Conservation (phyloP, 2,329 filamentous ascomycete species). For the Fusarium concolor region DNA sequence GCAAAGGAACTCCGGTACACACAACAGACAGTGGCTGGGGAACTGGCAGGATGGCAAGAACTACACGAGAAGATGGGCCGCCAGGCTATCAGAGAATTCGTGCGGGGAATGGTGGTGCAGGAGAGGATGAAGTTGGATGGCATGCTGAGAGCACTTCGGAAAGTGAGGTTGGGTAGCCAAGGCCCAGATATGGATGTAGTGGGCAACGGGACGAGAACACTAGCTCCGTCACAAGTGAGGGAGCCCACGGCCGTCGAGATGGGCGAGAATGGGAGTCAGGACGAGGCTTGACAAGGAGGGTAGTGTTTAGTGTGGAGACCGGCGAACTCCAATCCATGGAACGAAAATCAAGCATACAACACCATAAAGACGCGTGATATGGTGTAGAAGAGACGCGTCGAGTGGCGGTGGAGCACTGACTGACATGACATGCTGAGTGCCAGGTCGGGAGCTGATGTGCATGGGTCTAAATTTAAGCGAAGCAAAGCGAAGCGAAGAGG, state of each 20-base stretch:
- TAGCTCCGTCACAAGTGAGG: conserved; percentile 24
- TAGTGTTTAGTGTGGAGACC: conserved; percentile 31
- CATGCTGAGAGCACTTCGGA: conserved; percentile 82
- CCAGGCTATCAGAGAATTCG: conserved; percentile 80
- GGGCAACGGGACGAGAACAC: conserved; percentile 32
- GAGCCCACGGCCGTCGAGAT: conserved; percentile 33
- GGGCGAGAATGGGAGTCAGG: conserved; percentile 30
- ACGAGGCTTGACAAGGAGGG: conserved; percentile 30
- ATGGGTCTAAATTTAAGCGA: conserved; percentile 12
- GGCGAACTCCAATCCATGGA: conserved; percentile 8
- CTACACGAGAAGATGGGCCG: conserved; percentile 82
- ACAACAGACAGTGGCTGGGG: conserved; percentile 90
- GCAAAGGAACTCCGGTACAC: conserved; percentile 88
- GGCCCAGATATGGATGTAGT: conserved; percentile 14
- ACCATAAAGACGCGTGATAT: conserved; percentile 44
- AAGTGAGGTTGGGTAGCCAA: conserved; percentile 54
- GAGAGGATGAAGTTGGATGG: conserved; percentile 84
- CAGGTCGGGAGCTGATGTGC: conserved; percentile 24
- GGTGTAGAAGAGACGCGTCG: conserved; percentile 36
- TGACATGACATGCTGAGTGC: neutral
- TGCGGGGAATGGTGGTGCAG: conserved; percentile 79
- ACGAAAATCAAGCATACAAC: conserved; percentile 33
- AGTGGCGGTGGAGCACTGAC: conserved; percentile 22
- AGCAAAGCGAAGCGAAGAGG: no score
- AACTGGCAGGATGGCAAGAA: conserved; percentile 94